Base-by-base conservation (phyloP, 1,139 yeast genomes). In the Yamadazyma kanchanaburiensis region DNA sequence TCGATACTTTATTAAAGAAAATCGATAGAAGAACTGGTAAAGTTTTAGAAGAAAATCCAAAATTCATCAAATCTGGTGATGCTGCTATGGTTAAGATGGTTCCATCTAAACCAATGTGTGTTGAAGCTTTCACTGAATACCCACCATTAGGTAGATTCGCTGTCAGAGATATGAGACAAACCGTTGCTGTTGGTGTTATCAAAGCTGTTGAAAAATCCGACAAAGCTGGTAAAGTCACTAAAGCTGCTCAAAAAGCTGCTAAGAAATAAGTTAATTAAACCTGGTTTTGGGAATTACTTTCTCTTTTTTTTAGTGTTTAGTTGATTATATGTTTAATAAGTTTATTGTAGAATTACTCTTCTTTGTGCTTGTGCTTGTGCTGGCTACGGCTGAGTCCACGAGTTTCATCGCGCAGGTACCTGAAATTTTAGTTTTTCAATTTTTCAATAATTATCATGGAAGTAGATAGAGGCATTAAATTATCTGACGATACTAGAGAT, bases 171-270 rank as follows among this genome's bases (percentile, higher is more conserved):
- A 88, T 88, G 96, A 86, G 96, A 83, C 96, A 87, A 76, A 88
- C 96, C 55, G 97, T 89, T 60, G 96, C 96, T 66, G 96, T 89
- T 69, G 97, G 96, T 87, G 96, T 89, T 68, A 87, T 89, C 91
- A 89, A 89, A 86, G 74, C 94, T 55, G 97, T 91, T 61, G 96
- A 80, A 66, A 91, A 91, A 86, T 64, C 94, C 51, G 94, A 82
- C 76, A 80, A 77, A 74, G 86, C 87, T 61, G 95, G 94, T 78
- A 91, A 91, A 91, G 96, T 91, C 60, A 91, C 98, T 91, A 91
- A 91, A 89, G 94, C 98, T 73, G 97, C 97, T 70, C 80, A 74
- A 64, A 91, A 91, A 88, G 96, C 96, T 72, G 82, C 83, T 67
- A 89, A 88, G 89, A 87, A 89, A 80, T 89, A 89, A 83, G 24